Base-by-base conservation (phyloP, 805 yeast genomes). In the Scheffersomyces amazonensis region DNA sequence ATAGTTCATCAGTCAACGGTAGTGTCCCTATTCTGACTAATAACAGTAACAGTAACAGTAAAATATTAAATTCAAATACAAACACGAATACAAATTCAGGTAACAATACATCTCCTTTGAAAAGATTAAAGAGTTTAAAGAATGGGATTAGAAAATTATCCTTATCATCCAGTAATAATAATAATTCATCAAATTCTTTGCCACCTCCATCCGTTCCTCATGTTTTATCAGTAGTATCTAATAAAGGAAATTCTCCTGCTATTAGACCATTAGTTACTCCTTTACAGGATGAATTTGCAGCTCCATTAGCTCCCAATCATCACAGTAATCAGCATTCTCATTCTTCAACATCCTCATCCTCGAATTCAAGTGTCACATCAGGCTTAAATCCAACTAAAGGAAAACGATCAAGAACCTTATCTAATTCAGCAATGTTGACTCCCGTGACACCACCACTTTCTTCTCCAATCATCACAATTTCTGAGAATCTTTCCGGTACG, bases 61-160 rank as follows among this genome's bases (percentile, higher is more conserved):
- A 18, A 11, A 32, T 31, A 4, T 23, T 19, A 19, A 24, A 17
- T 23, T 16, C 19, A 3, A 13, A 20, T 10, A 21, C 39, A 9
- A 32, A 25, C 13, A 6, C 21, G 4, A 19, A 19, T 15, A 25
- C 27, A 12, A 30, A n/a, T 22, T 16, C 16, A 4, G 32, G 12
- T 13, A 21, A 24, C 16, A 33, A 16, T n/a, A 13, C 23, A 5
- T 31, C 34, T 13, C 73, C 71, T 2, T 52, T 66, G 40, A 58
- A 58, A 36, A 53, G 69, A 34, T 52, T 67, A 35, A 65, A 62
- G 39, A 62, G 63, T 44, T 47, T 68, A 29, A 65, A 64, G 36
- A 56, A 60, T 13, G 68, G 70, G 4, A 64, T 69, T 15, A 52
- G 73, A 41, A 64, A 64, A 47, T 52, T 66, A 30, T 60, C 67